Evolutionary conservation across 2,329 filamentous ascomycete species (phyloP), one percentile per base, ranked within the genome.

Genomic region (Colletotrichum spinosum): DNA sequence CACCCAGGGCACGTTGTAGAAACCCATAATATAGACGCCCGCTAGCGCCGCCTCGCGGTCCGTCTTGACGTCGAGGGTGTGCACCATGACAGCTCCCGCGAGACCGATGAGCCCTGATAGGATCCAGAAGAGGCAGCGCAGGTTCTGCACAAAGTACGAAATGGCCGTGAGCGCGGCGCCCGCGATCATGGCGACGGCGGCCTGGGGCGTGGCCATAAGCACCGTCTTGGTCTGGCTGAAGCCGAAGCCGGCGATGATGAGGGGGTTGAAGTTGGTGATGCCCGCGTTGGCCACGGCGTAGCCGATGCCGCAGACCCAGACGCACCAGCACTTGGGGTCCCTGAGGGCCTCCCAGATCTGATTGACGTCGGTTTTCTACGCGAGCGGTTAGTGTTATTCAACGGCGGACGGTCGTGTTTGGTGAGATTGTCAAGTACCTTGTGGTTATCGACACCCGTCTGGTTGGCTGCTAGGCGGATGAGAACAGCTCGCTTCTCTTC

Each of bases 401-500:
- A 12, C 10, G 12, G 25, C 25, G 25, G 25, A 4, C 25, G 25
- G 25, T 5, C 25, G 25, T 25, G 4, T 25, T 4, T 25, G 4
- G 4, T 25, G 15, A 8, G 44, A 10, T 17, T 7, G 15, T 46
- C n/a, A 15, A 90, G 91, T 67, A 91, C 83, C 69, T 88, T 88
- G 67, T 88, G 54, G 48, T 60, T 91, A 2, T 89, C 90, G 17
- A 92, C 89, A 0, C 92, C 92, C 63, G 92, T 92, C 73, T 93
- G 88, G 70, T 95, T 95, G 37, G 87, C 82, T 0, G 91, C 83
- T 6, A 95, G 86, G 0, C 92, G 84, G 69, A 92, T 91, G 35
- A 94, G 80, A 0, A 90, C 90, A 35, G 92, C 81, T 0, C 87
- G 74, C 12, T 88, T 87, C 69, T 95, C 92, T 49, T 88, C 82